A percentile compares a stretch with the other conserved stretches of the same genome.
phyloP scores from a whole-genome alignment of 2,329 filamentous ascomycete species.

The Colletotrichum euphorbiae region DNA sequence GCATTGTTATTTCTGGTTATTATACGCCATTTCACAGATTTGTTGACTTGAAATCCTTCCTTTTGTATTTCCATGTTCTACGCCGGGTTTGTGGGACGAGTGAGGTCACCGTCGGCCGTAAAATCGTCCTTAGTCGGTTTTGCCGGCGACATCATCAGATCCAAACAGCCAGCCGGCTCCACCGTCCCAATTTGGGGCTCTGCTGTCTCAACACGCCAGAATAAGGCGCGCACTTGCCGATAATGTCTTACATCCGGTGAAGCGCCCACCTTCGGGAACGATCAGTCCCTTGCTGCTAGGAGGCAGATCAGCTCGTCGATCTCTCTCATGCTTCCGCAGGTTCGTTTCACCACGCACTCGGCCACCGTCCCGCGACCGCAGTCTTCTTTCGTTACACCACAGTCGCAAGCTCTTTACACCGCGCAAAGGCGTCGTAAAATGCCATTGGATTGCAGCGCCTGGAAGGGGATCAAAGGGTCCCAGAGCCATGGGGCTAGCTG shows the following conservation, averaged over 20 bases:
- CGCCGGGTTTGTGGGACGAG: not conserved
- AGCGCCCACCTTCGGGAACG: not conserved
- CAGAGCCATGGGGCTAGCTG: no score
- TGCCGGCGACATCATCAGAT: not conserved
- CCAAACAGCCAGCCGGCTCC: constrained; percentile 13
- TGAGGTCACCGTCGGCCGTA: constrained; percentile 22
- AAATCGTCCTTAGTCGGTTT: constrained; percentile 1
- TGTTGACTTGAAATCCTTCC: constrained; percentile 15
- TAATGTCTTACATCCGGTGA: constrained; percentile 4
- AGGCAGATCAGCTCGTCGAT: constrained; percentile 4
- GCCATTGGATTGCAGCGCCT: no score
- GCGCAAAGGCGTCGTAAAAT: no score
- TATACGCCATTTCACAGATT: not conserved
- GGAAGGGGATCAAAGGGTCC: no score
- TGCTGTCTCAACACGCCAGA: not conserved
- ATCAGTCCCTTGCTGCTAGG: not conserved
- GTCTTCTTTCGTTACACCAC: no score
- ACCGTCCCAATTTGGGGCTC: not conserved
- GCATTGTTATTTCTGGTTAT: not conserved
- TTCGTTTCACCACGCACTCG: not conserved
- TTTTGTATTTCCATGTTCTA: not conserved
- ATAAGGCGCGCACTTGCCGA: constrained; percentile 3
- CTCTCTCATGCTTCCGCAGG: not conserved
- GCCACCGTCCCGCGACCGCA: not conserved
- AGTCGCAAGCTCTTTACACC: no score